A percentile compares a stretch with the other conserved stretches of the same genome.
These are phyloP conservation scores for Zychaea mexicana DNA, from an alignment of 371 early-diverging fungal species.

Conservation along the genomic window DNA sequence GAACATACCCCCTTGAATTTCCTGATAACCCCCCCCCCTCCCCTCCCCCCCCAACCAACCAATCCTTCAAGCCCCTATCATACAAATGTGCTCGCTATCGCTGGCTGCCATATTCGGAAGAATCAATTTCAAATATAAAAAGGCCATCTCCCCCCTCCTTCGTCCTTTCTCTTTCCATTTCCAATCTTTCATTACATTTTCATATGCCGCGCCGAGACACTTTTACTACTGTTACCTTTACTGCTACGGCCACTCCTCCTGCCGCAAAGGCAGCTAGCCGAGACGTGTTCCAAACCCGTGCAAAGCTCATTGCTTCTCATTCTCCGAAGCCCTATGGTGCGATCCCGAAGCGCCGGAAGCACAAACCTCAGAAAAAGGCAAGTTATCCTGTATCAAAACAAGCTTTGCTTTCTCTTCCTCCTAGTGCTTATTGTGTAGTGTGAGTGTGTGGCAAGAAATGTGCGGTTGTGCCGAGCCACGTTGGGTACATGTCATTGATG, in stretches of 20 bases:
- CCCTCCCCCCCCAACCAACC: background rate
- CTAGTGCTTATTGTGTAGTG: no score
- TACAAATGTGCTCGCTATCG: background rate
- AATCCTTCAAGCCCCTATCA: background rate
- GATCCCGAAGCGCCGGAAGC: constrained; percentile 25
- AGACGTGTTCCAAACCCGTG: constrained; percentile 7
- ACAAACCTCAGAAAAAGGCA: constrained; percentile 16
- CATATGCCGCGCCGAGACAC: background rate
- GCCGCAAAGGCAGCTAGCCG: no score
- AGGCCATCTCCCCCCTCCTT: background rate
- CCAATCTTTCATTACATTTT: background rate
- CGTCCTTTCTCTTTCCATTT: background rate
- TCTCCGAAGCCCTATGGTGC: constrained; percentile 29
- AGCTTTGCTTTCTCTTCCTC: background rate
- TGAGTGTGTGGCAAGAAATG: no score
- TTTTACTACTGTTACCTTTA: background rate
- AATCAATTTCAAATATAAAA: background rate
- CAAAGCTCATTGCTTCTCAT: constrained; percentile 10
- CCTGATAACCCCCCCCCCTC: background rate
- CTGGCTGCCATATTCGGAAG: background rate
- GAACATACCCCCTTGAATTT: background rate
- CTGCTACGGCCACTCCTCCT: background rate
- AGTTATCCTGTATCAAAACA: background rate
- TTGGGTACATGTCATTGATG: no score
- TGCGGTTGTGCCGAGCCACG: no score